These are phyloP conservation scores for Colletotrichum sojae DNA, from an alignment of 2,329 filamentous ascomycete species.

Conservation along the genomic window DNA sequence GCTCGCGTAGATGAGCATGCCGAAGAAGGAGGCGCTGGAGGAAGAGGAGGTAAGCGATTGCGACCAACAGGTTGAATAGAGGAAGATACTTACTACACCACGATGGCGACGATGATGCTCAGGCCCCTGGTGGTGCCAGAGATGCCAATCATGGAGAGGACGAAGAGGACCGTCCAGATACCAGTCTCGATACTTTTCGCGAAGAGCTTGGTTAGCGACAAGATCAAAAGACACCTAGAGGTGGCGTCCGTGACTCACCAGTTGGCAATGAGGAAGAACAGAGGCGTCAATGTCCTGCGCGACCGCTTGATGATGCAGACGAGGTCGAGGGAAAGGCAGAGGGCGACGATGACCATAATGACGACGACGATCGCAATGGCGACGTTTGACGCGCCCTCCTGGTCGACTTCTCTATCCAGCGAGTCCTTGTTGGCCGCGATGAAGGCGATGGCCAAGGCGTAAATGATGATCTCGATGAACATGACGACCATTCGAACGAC, in stretches of 20 bases:
- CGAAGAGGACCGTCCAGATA: constrained; percentile 47
- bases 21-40: constrained; percentile 50
- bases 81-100: constrained; percentile 46
- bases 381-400: neutral
- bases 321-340: constrained; percentile 50
- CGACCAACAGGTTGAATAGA: too few relatives aligned
- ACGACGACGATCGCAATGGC: constrained; percentile 45
- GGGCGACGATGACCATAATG: constrained; percentile 45
- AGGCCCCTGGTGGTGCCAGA: constrained; percentile 23
- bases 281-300: constrained; percentile 47
- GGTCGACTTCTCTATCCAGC: constrained; percentile 23
- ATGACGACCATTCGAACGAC: constrained; percentile 50
- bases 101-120: constrained; percentile 43
- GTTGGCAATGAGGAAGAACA: constrained; percentile 50
- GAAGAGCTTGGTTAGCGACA: neutral
- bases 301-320: constrained; percentile 51
- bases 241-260: neutral
- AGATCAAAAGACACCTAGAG: neutral
- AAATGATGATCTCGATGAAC: constrained; percentile 46
- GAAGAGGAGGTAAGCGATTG: neutral
- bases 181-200: constrained; percentile 47
- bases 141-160: constrained; percentile 44
- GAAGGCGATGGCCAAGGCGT: constrained; percentile 42
- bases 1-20: constrained; percentile 50
- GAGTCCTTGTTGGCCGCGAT: constrained; percentile 43